Percentiles rank a stretch among this genome's conserved stretches.
Evolutionary conservation across 2,329 filamentous ascomycete species (phyloP).

Genomic region (Monosporascus sp.): DNA sequence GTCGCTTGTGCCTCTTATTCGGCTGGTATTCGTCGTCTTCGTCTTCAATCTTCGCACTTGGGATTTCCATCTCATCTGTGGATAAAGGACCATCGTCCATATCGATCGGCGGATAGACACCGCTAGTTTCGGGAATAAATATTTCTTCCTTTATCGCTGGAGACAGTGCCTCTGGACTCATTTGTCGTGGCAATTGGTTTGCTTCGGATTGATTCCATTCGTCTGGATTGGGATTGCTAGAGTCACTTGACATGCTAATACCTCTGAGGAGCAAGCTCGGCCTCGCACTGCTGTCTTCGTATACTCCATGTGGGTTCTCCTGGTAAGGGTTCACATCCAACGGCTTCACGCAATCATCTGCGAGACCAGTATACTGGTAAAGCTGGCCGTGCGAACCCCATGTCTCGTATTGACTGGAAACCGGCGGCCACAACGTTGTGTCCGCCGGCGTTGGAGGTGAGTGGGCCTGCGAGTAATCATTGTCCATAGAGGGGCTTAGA

Average conservation of each 20-base stretch:
- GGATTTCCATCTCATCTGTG: slow-evolving; percentile 13
- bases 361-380: slow-evolving; percentile 25
- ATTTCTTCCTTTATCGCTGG: slow-evolving; percentile 22
- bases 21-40: slow-evolving; percentile 22
- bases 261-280: slow-evolving; percentile 20
- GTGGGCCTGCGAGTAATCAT: slow-evolving; percentile 30
- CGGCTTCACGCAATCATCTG: slow-evolving; percentile 29
- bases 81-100: slow-evolving; percentile 12
- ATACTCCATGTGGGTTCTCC: slow-evolving; percentile 21
- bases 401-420: slow-evolving; percentile 18
- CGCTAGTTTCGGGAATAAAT: slow-evolving; percentile 9
- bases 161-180: slow-evolving; percentile 22
- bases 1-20: slow-evolving; percentile 13
- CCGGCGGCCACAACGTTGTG: slow-evolving; percentile 25
- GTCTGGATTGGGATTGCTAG: slow-evolving; percentile 17
- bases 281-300: slow-evolving; percentile 20
- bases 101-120: slow-evolving; percentile 12
- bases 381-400: slow-evolving; percentile 20
- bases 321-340: slow-evolving; percentile 28
- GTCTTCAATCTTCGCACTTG: slow-evolving; percentile 14
- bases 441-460: slow-evolving; percentile 36
- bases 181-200: slow-evolving; percentile 9
- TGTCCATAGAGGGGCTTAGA: slow-evolving; percentile 34
- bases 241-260: slow-evolving; percentile 30
- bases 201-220: slow-evolving; percentile 11